Evolutionary conservation across 164 flowering plant genomes (phyloP).

Genomic region (Saururus chinensis): DNA sequence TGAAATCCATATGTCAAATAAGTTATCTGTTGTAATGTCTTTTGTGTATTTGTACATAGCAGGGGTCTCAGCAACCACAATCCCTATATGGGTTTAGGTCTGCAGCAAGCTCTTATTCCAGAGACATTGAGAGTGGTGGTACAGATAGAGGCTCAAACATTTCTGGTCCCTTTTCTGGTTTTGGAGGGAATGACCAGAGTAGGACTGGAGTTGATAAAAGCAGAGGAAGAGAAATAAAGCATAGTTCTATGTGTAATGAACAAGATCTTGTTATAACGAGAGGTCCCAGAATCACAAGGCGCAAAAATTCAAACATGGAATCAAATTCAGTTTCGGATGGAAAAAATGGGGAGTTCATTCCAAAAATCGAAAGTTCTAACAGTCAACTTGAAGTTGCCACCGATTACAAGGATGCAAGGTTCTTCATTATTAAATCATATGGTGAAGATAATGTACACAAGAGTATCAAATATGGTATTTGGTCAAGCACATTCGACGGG

Average conservation of each 20-base stretch:
- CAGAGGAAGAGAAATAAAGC: constrained; percentile 16
- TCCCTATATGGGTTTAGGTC: constrained; percentile 16
- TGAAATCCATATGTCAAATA: no score
- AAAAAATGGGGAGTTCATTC: constrained; percentile 22
- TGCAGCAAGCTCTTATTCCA: constrained; percentile 23
- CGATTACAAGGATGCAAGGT: constrained; percentile 65
- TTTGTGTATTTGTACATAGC: no score
- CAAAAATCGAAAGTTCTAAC: constrained; percentile 19
- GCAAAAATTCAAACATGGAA: not conserved
- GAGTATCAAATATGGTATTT: constrained; percentile 83
- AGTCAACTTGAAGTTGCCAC: constrained; percentile 52
- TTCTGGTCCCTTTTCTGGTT: constrained; percentile 11
- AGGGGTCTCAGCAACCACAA: not conserved
- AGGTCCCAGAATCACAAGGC: not conserved
- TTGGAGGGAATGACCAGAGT: constrained; percentile 28
- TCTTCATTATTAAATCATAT: constrained; percentile 86
- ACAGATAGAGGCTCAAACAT: constrained; percentile 17
- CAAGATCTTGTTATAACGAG: no score
- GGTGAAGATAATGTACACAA: constrained; percentile 95
- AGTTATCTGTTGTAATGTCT: no score
- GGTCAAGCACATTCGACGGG: constrained; percentile 95
- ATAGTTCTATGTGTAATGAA: not conserved
- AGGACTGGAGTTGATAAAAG: constrained; percentile 77
- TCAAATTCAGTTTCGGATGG: constrained; percentile 8
- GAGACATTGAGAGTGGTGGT: constrained; percentile 33